Conservation (phyloP, 352 stramenopile species). For the Pythium rhizo-oryzae region DNA sequence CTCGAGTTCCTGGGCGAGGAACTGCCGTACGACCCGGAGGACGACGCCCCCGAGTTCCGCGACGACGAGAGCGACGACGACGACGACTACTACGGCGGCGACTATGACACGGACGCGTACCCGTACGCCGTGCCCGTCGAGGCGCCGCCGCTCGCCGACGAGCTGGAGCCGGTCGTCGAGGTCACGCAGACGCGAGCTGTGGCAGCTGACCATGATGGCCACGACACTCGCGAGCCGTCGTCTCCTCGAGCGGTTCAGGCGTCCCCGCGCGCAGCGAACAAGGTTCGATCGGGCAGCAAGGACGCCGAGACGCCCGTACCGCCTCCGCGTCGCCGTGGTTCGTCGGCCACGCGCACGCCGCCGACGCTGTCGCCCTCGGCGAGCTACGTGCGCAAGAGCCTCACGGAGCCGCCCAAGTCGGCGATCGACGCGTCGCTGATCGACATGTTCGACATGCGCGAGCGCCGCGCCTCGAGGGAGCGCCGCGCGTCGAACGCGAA, state of each 20-base stretch:
- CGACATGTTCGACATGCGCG: slow-evolving; percentile 17
- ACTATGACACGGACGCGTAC: neutral
- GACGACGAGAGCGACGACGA: slow-evolving; percentile 3
- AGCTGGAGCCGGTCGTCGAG: slow-evolving; percentile 10
- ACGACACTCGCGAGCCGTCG: neutral
- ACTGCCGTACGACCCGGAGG: slow-evolving; percentile 16
- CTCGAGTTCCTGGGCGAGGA: slow-evolving; percentile 15
- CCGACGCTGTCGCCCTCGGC: slow-evolving; percentile 10
- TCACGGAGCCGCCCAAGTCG: slow-evolving; percentile 41
- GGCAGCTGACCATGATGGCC: neutral
- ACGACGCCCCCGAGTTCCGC: slow-evolving; percentile 5
- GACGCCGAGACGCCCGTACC: neutral
- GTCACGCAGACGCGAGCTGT: slow-evolving; percentile 7
- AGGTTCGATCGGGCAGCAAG: neutral
- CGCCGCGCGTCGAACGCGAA: slow-evolving; percentile 14
- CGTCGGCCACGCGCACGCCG: slow-evolving; percentile 17
- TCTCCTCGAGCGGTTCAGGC: too few relatives aligned
- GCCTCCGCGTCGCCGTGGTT: slow-evolving; percentile 11
- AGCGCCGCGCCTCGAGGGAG: slow-evolving; percentile 15
- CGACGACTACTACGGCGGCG: neutral
- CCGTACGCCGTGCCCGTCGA: neutral
- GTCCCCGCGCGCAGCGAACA: neutral
- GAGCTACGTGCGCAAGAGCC: slow-evolving; percentile 22
- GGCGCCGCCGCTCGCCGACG: neutral
- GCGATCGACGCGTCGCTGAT: slow-evolving; percentile 36